phyloP scores from a whole-genome alignment of 1,284 basidiomycete species.

The Cryptococcus sp. region DNA sequence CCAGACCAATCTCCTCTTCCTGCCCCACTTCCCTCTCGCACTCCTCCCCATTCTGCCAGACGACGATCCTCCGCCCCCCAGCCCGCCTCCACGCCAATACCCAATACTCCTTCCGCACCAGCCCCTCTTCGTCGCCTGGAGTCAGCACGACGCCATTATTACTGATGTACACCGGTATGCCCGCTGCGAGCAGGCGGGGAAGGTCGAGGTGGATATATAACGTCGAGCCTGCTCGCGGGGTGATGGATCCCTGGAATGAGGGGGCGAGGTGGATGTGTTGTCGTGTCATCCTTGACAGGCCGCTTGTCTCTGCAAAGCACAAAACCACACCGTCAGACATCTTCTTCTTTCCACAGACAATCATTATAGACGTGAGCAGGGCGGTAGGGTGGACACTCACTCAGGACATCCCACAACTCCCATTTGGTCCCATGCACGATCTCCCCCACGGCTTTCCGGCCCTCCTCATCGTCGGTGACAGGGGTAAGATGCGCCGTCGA shows the following conservation, averaged over 20 bases:
- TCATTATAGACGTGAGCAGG: too few relatives aligned
- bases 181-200: slow-evolving; percentile 31
- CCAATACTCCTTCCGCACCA: slow-evolving; percentile 40
- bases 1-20: slow-evolving; percentile 1
- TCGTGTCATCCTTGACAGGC: slow-evolving; percentile 48
- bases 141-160: slow-evolving; percentile 52
- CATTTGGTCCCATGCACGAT: slow-evolving; percentile 52
- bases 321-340: not conserved
- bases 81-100: slow-evolving; percentile 37
- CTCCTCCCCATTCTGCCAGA: slow-evolving; percentile 45
- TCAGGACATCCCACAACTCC: slow-evolving; percentile 48
- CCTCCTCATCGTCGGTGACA: slow-evolving; percentile 39
- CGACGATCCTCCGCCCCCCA: slow-evolving; percentile 26
- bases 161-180: slow-evolving; percentile 48
- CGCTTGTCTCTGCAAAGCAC: slow-evolving; percentile 32
- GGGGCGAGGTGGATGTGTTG: slow-evolving; percentile 55
- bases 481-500: slow-evolving; percentile 58
- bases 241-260: slow-evolving; percentile 31
- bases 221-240: slow-evolving; percentile 45
- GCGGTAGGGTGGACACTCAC: too few relatives aligned
- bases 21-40: slow-evolving; percentile 8
- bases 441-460: slow-evolving; percentile 32
- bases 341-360: too few relatives aligned
- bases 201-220: slow-evolving; percentile 52
- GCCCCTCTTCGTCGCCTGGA: slow-evolving; percentile 44